These are phyloP conservation scores for Fimicolochytrium jonesii DNA, from an alignment of 192 early-diverging fungal genomes.

Conservation along the genomic window DNA sequence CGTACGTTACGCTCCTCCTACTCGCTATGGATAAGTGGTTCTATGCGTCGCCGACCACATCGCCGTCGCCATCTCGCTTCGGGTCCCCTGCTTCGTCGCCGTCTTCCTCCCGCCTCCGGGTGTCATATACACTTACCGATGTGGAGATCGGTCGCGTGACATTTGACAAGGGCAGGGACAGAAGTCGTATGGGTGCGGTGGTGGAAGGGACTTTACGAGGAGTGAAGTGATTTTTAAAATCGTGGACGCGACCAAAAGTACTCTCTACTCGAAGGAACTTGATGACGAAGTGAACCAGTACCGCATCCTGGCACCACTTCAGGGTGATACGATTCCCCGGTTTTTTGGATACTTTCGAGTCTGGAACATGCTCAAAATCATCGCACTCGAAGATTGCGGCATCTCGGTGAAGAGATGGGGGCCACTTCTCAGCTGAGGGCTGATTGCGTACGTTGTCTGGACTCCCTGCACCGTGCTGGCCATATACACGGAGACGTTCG, in stretches of 20 bases:
- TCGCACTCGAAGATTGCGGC: not conserved
- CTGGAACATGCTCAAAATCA: not conserved
- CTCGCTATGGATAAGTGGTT: not conserved
- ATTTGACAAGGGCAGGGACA: not conserved
- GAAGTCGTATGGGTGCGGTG: not conserved
- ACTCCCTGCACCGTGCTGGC: not conserved
- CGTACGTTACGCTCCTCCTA: not conserved
- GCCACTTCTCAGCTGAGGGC: too few species aligned
- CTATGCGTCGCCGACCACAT: slow-evolving; percentile 9
- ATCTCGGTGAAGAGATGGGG: not conserved
- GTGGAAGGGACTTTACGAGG: not conserved
- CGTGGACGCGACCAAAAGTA: not conserved
- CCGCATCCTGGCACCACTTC: not conserved
- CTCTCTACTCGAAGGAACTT: not conserved
- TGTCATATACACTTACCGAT: not conserved
- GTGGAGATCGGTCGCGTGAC: not conserved
- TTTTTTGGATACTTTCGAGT: not conserved
- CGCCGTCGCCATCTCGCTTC: too few species aligned
- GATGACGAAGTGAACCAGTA: not conserved
- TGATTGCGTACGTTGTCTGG: not conserved
- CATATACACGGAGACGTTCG: not conserved
- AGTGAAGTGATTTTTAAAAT: not conserved
- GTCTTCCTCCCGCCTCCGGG: too few species aligned
- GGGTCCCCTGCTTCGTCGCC: too few species aligned
- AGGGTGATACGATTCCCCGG: not conserved